Evolutionary conservation across 352 stramenopile species (phyloP), one percentile per base, ranked within the genome.

Genomic region (Phytophthora pini): DNA sequence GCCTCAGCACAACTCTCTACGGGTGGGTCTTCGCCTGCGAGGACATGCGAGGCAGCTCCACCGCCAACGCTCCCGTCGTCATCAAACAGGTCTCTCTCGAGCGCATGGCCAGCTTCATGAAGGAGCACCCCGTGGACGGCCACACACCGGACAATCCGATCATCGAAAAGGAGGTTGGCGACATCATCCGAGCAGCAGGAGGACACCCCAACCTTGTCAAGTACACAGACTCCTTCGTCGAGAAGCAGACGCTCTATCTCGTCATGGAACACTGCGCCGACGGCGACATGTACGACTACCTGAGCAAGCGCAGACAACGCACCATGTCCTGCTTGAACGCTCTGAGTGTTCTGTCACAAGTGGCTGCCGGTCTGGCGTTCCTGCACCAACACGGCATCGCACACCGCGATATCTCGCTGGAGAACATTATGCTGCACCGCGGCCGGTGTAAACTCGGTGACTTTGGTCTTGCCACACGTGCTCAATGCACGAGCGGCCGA

Each of bases 21-120:
- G 77, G 80, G 43, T 63, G 68, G 40, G 62, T 89, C 38, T 78
- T 74, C 48, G 65, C 77, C 48, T 87, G 77, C 36, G 63, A 81
- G 17, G 77, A 86, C 58, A 63, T 62, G 52, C 45, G 45, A 31
- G 27, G 31, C 38, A 53, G 12, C 31, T 15, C 10, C 60, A 22
- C 5, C 36, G 8, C 13, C 62, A 26, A 12, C 43, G 6, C 4
- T 8, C 29, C 46, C 27, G 3, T 53, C n/a, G 79, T 81, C 22
- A 52, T 87, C 60, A 87, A 87, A 44, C 73, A 83, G 53, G 59
- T 85, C 51, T 71, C 77, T 7, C 67, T 87, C 15, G 60, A 74
- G 22, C 65, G 43, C 4, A 61, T 76, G 54, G 53, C 71, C 17
- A 80, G 12, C 29, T 47, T 62, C 31, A 63, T 66, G 43, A 53